Conservation (phyloP, 2,329 filamentous ascomycete species). For the Myriosclerotinia scirpicola region DNA sequence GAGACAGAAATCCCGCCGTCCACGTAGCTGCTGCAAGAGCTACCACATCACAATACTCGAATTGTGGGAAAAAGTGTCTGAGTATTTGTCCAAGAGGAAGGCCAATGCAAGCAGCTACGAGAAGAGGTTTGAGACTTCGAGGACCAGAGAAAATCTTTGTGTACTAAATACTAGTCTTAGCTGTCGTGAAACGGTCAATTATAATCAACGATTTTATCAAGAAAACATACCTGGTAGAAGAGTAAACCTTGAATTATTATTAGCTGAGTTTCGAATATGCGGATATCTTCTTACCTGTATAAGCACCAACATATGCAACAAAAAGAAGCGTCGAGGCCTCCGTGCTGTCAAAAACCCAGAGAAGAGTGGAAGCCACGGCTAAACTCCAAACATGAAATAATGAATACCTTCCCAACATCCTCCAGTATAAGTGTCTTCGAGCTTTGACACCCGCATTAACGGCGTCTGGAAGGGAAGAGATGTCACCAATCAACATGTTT, state of each 20-base stretch:
- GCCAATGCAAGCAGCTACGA: slow-evolving; percentile 48
- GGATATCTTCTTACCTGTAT: slow-evolving; percentile 41
- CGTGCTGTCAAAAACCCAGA: slow-evolving; percentile 52
- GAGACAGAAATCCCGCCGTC: slow-evolving; percentile 47
- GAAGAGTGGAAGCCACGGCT: slow-evolving; percentile 44
- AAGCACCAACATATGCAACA: slow-evolving; percentile 39
- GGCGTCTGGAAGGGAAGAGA: slow-evolving; percentile 21
- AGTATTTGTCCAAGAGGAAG: slow-evolving; percentile 49
- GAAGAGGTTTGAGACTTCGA: slow-evolving; percentile 49
- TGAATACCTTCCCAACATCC: slow-evolving; percentile 47
- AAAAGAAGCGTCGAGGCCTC: slow-evolving; percentile 50
- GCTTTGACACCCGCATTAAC: slow-evolving; percentile 35
- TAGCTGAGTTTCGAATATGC: not conserved
- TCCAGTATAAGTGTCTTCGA: slow-evolving; percentile 41
- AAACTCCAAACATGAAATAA: slow-evolving; percentile 44
- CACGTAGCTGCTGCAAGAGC: slow-evolving; percentile 51
- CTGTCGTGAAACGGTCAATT: not conserved
- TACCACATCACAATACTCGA: slow-evolving; percentile 49
- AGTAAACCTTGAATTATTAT: slow-evolving; percentile 11
- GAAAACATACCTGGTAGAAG: slow-evolving; percentile 21
- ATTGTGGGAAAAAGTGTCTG: slow-evolving; percentile 43
- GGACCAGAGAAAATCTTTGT: slow-evolving; percentile 54
- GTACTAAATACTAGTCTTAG: slow-evolving; percentile 43
- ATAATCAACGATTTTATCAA: not conserved
- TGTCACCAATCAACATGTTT: slow-evolving; percentile 17